phyloP scores from a whole-genome alignment of 495 filamentous ascomycete genomes.

The Annulohypoxylon maeteangense region DNA sequence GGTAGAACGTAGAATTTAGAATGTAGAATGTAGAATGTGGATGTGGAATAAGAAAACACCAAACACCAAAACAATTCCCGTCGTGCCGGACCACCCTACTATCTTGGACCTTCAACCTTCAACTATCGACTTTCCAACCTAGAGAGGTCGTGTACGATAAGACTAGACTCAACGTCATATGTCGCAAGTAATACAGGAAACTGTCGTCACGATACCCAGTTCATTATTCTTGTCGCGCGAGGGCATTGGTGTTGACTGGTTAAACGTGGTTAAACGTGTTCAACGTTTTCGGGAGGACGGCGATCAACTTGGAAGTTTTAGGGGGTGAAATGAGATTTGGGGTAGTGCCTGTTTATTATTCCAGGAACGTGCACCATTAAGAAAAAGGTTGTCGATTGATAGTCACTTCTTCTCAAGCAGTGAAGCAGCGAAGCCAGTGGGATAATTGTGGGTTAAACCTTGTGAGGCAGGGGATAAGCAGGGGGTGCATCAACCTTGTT shows the following conservation, averaged over 20 bases:
- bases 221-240: slow-evolving; percentile 34
- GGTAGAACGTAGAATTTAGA: slow-evolving; percentile 1
- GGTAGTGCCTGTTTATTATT: slow-evolving; percentile 45
- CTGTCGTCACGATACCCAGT: slow-evolving; percentile 17
- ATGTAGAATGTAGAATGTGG: slow-evolving; percentile 5
- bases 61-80: slow-evolving; percentile 30
- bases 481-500: slow-evolving; percentile 9
- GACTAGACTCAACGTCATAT: slow-evolving; percentile 21
- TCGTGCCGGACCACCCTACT: not conserved
- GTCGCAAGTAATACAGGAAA: slow-evolving; percentile 24
- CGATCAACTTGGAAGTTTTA: slow-evolving; percentile 30
- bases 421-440: slow-evolving; percentile 13
- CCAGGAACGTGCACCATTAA: slow-evolving; percentile 36
- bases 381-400: slow-evolving; percentile 25
- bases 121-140: slow-evolving; percentile 33
- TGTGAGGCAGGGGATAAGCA: slow-evolving; percentile 18
- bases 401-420: not conserved
- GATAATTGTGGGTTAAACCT: slow-evolving; percentile 33
- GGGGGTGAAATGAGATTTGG: slow-evolving; percentile 43
- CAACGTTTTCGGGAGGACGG: slow-evolving; percentile 17
- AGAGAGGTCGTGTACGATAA: slow-evolving; percentile 18
- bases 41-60: slow-evolving; percentile 10
- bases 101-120: not conserved
- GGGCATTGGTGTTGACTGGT: slow-evolving; percentile 24
- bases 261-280: slow-evolving; percentile 14